Base-by-base conservation (phyloP, 2,329 filamentous ascomycete genomes). In the Colletotrichum sp. region DNA sequence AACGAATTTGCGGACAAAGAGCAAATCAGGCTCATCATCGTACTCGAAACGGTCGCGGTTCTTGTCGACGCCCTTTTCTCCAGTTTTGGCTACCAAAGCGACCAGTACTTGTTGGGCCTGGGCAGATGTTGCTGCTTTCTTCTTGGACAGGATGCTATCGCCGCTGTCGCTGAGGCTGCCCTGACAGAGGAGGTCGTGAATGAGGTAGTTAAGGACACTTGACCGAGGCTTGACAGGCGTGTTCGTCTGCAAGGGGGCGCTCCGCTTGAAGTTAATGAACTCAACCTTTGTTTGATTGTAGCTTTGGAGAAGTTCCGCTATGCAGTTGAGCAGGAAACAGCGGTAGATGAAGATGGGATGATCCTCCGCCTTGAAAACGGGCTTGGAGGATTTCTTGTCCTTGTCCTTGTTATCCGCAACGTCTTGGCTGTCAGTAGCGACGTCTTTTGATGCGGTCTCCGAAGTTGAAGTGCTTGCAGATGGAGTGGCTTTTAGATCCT, bases 191-290 rank as follows among this genome's bases (percentile, higher is more conserved):
- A 99, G 88, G 76, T 94, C 94, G 80, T 95, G 96, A 65, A 99
- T 91, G 44, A 99, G 89, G 81, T 99, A 99, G 84, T 99, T 98
- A 78, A 99, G 88, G 59, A 99, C 94, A 78, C 95, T 96, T 13
- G 96, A 96, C 55, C 97, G 93, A 72, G 97, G 97, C 85, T 99
- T 99, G 18, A 98, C 96, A 7, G 97, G 97, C 2, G 97, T 99
- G 70, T 92, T 93, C 13, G 93, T 93, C 79, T 95, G 93, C 60
- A 95, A 90, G 63, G 96, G 95, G 8, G 95, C 94, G 82, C 96
- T 98, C 76, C 96, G 93, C 79, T 98, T 99, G 87, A 98, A 99
- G 84, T 98, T 99, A 88, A 99, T 98, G 83, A 99, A 99, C 83
- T 99, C 98, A 59, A 99, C 92, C 89, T 99, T 99, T 10, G 96